A percentile compares a stretch with the other conserved stretches of the same genome.
phyloP scores from a whole-genome alignment of 208 protist genomes.

The Crithidia brevicula region DNA sequence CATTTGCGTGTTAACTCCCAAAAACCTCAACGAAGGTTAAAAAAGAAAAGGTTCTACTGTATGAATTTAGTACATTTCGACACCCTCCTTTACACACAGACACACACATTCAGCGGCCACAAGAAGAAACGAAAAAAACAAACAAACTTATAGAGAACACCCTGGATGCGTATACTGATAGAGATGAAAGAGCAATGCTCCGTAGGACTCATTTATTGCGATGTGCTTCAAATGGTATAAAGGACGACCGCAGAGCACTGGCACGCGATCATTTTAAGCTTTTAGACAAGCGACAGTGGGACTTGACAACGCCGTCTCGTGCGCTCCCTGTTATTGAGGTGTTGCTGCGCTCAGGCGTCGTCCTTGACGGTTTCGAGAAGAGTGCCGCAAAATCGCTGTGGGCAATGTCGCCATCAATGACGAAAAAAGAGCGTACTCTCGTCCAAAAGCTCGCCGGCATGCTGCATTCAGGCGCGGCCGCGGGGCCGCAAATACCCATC shows the following conservation, averaged over 20 bases:
- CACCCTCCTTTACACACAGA: too few relatives aligned
- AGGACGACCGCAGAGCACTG: conserved; percentile 33
- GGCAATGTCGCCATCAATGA: conserved; percentile 68
- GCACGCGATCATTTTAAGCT: conserved; percentile 41
- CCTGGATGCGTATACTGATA: neutral
- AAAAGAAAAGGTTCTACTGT: too few relatives aligned
- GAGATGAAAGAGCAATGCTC: conserved; percentile 27
- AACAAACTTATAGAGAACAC: neutral
- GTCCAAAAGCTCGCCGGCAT: conserved; percentile 42
- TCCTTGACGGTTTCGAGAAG: conserved; percentile 57
- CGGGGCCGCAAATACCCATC: neutral
- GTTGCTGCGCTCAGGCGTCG: conserved; percentile 53
- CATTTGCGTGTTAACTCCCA: too few relatives aligned
- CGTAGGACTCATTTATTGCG: conserved; percentile 11
- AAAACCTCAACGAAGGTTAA: too few relatives aligned
- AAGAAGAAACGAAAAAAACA: too few relatives aligned
- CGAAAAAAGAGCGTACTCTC: conserved; percentile 45
- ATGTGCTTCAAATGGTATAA: conserved; percentile 13
- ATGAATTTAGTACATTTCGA: too few relatives aligned
- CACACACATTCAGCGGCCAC: neutral
- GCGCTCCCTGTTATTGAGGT: conserved; percentile 58
- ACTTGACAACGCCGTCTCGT: conserved; percentile 70
- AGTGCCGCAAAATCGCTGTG: conserved; percentile 41
- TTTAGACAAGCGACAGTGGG: conserved; percentile 52
- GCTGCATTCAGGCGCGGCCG: conserved; percentile 14